Conservation (phyloP, 768 basidiomycete species). For the Lentinula aciculospora region DNA sequence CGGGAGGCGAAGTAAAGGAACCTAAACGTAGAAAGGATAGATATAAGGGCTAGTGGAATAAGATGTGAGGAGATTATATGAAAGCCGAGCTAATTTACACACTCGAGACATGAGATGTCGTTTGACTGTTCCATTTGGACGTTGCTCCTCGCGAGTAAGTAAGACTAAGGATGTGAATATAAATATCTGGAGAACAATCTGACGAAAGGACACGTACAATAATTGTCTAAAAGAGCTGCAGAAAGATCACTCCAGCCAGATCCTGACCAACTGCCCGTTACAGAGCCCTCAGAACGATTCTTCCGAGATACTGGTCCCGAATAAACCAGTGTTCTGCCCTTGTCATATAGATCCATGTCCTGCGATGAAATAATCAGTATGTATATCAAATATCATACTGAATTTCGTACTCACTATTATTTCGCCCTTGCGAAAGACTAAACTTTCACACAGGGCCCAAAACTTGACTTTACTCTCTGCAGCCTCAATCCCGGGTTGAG, state of each 20-base stretch:
- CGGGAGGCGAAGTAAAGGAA: conserved; percentile 52
- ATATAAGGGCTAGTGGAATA: conserved; percentile 58
- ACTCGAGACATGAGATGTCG: conserved; percentile 64
- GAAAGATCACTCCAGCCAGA: conserved; percentile 71
- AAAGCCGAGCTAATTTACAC: conserved; percentile 15
- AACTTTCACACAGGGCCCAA: conserved; percentile 72
- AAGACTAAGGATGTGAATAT: conserved; percentile 40
- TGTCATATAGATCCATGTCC: conserved; percentile 81
- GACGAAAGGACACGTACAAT: conserved; percentile 39
- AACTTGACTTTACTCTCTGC: conserved; percentile 89
- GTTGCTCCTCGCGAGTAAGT: conserved; percentile 56
- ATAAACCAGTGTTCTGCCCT: conserved; percentile 67
- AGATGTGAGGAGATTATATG: conserved; percentile 1
- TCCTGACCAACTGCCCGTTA: conserved; percentile 46
- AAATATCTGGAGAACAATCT: conserved; percentile 10
- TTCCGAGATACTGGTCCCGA: conserved; percentile 59
- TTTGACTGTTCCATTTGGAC: conserved; percentile 38
- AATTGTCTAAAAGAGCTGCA: conserved; percentile 71
- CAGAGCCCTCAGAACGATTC: conserved; percentile 44
- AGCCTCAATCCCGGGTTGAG: conserved; percentile 87
- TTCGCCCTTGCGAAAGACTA: conserved; percentile 73
- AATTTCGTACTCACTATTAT: conserved; percentile 53
- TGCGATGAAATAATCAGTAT: conserved; percentile 21
- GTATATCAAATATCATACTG: neutral
- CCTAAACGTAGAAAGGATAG: conserved; percentile 74